Conservation (phyloP, 345 rosid species). For the Populus euphratica region DNA sequence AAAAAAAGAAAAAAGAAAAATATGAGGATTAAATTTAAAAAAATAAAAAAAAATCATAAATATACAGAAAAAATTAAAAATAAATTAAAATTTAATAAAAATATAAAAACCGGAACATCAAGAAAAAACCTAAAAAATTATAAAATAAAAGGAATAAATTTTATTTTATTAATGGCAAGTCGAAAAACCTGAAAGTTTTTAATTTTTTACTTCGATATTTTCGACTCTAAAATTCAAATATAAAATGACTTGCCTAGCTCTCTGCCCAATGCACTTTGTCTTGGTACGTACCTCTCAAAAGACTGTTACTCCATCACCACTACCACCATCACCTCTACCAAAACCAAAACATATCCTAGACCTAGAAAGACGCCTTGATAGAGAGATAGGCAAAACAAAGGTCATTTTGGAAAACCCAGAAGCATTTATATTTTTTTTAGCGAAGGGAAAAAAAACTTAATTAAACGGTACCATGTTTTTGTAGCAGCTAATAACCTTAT, state of each 20-base stretch:
- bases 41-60: too few species aligned
- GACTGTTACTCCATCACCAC: conserved; percentile 2
- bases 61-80: too few species aligned
- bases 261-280: conserved; percentile 27
- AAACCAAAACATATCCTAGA: not conserved
- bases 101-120: too few species aligned
- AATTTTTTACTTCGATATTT: conserved; percentile 2
- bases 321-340: conserved; percentile 4
- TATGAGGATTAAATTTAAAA: too few species aligned
- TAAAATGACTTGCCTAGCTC: conserved; percentile 20
- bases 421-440: not conserved
- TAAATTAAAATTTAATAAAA: too few species aligned
- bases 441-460: not conserved
- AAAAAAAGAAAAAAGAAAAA: too few species aligned
- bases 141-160: too few species aligned
- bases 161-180: too few species aligned
- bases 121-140: too few species aligned
- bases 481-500: not conserved
- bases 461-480: not conserved
- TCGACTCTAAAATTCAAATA: conserved; percentile 21
- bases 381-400: not conserved
- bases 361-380: not conserved
- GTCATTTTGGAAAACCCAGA: not conserved
- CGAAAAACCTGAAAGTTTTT: too few species aligned
- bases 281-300: not conserved